phyloP scores from a whole-genome alignment of 2,329 filamentous ascomycete genomes.

The Aspergillus sp. region DNA sequence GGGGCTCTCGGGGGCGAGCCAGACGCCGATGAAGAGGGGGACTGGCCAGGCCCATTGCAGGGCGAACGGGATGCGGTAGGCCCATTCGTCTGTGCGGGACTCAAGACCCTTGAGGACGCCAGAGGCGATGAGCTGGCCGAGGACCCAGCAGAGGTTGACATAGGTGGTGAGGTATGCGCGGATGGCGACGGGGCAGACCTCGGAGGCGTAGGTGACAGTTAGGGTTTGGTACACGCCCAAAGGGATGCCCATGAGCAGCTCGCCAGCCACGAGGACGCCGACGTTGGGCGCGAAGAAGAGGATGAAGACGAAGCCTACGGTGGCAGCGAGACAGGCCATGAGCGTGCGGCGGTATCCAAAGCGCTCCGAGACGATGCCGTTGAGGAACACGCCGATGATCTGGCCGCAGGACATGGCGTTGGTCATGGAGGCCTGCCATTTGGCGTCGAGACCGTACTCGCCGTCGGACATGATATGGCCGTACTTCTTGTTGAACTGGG shows the following conservation, averaged over 20 bases:
- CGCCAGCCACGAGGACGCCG: slow-evolving; percentile 42
- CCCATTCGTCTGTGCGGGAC: slow-evolving; percentile 44
- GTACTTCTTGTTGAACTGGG: slow-evolving; percentile 30
- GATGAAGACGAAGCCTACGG: slow-evolving; percentile 46
- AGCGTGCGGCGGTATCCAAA: slow-evolving; percentile 31
- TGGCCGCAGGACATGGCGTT: slow-evolving; percentile 24
- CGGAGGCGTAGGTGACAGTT: slow-evolving; percentile 42
- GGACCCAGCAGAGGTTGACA: slow-evolving; percentile 41
- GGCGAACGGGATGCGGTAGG: slow-evolving; percentile 50
- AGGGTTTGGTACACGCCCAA: slow-evolving; percentile 49
- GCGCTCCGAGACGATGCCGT: slow-evolving; percentile 29
- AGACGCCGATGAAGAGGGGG: slow-evolving; percentile 45
- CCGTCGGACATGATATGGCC: slow-evolving; percentile 23
- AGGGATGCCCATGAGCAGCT: slow-evolving; percentile 49
- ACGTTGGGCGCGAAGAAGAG: slow-evolving; percentile 50
- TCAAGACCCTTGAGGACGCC: slow-evolving; percentile 47
- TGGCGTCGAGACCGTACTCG: slow-evolving; percentile 26
- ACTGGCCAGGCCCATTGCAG: slow-evolving; percentile 52
- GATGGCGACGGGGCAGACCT: slow-evolving; percentile 40
- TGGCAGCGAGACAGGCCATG: slow-evolving; percentile 36
- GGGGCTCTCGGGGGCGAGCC: slow-evolving; percentile 47
- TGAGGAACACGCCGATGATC: slow-evolving; percentile 30
- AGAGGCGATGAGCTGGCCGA: slow-evolving; percentile 49
- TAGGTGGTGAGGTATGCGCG: slow-evolving; percentile 41
- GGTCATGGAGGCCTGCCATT: slow-evolving; percentile 34